Conservation (phyloP, 73 alveolate species). For the Paramecium primaurelia region DNA sequence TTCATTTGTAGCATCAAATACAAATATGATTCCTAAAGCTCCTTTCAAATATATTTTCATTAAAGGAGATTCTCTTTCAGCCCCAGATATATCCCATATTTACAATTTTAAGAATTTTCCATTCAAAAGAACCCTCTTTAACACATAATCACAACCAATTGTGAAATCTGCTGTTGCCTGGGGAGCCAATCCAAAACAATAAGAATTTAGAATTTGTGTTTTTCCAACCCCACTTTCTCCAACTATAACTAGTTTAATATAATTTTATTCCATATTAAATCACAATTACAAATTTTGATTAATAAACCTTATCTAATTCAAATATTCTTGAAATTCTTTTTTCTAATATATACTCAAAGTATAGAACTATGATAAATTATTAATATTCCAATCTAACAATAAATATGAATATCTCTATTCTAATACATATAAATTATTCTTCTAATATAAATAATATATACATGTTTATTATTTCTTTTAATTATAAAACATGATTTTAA, state of each 20-base stretch:
- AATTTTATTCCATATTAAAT: constrained; percentile 36
- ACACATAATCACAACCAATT: constrained; percentile 4
- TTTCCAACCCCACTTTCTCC: constrained; percentile 48
- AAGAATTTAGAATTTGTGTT: constrained; percentile 24
- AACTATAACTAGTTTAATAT: background rate
- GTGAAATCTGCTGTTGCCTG: background rate
- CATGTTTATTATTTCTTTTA: too few species aligned
- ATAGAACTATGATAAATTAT: background rate
- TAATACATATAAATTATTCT: too few species aligned
- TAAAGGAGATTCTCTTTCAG: constrained; percentile 20
- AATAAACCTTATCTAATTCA: background rate
- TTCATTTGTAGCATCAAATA: background rate
- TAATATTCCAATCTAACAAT: background rate
- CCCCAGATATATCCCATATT: constrained; percentile 24
- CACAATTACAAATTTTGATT: background rate
- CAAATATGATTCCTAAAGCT: constrained; percentile 14
- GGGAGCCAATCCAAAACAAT: constrained; percentile 15
- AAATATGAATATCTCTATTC: too few species aligned
- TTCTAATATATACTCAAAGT: background rate
- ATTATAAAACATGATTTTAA: too few species aligned
- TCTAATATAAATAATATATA: too few species aligned
- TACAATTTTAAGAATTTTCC: background rate
- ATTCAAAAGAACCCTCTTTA: background rate
- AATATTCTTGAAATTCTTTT: background rate
- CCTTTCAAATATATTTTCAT: constrained; percentile 24